These are phyloP conservation scores for Candida takata DNA, from an alignment of 805 yeast genomes.

Conservation along the genomic window DNA sequence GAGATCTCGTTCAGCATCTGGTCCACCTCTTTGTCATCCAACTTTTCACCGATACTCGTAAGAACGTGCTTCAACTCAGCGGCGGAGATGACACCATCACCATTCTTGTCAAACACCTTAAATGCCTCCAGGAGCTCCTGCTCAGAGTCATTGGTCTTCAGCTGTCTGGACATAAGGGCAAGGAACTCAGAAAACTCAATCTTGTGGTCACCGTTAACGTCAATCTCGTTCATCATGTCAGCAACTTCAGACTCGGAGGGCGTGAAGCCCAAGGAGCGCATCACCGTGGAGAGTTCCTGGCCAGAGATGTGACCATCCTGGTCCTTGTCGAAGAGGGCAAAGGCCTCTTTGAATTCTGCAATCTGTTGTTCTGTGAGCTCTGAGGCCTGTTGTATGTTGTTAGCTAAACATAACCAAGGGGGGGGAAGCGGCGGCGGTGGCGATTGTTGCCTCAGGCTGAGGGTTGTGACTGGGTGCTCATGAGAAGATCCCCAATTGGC, in stretches of 20 bases:
- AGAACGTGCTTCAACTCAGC: conserved; percentile 95
- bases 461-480: too few species aligned
- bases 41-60: conserved; percentile 95
- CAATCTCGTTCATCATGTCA: conserved; percentile 96
- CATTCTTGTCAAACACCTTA: conserved; percentile 91
- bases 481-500: too few species aligned
- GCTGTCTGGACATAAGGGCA: conserved; percentile 75
- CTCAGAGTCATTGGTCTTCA: conserved; percentile 95
- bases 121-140: conserved; percentile 97
- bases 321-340: conserved; percentile 93
- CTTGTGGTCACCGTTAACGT: conserved; percentile 87
- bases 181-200: conserved; percentile 78
- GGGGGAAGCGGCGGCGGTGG: too few species aligned
- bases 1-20: conserved; percentile 96
- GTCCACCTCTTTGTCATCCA: conserved; percentile 94
- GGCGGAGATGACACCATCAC: conserved; percentile 94
- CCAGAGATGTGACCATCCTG: conserved; percentile 96
- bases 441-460: too few species aligned
- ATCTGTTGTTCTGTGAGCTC: conserved; percentile 94
- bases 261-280: conserved; percentile 98
- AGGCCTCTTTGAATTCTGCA: conserved; percentile 95
- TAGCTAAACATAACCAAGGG: conserved; percentile 6
- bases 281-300: conserved; percentile 92
- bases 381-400: conserved; percentile 30
- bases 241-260: conserved; percentile 95